Evolutionary conservation across 2,329 filamentous ascomycete species (phyloP), one percentile per base, ranked within the genome.

Genomic region (Diplodia seriata): DNA sequence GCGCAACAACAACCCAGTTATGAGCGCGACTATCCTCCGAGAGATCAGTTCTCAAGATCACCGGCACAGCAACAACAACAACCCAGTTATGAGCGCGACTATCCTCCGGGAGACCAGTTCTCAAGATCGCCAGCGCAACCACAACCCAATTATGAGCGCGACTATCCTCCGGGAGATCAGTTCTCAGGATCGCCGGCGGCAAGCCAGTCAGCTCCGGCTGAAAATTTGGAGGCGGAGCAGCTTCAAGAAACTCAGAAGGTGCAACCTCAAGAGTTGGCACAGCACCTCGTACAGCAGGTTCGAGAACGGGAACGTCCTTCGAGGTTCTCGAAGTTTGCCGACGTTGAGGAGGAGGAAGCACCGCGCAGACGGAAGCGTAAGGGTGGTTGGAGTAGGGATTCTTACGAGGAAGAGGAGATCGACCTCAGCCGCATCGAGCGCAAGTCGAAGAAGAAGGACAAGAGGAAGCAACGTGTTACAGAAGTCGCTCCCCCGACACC

Each of bases 401-500:
- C 15, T 40, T 70, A 73, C 2, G 72, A 75, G 11, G 72, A 74
- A 7, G 64, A 67, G 3, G 63, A 62, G 4, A 51, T 50, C 5
- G 54, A 67, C 23, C 8, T 31, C 8, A 31, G 20, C 43, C 20
- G 54, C 40, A 11, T 33, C 38, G 78, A 78, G 71, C 76, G 76
- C 69, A 75, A 73, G 54, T 74, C 74, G 15, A 74, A 76, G 40
- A 69, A 51, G 40, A 67, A 63, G 29, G 50, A 66, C 5, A 66
- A 69, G 29, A 59, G 5, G 38, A 51, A 55, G 31, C 53, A 54
- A 29, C 50, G 50, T 23, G 57, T 14, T 59, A n/a, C 71, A 29
- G 71, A 72, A 26, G 75, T 74, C 66, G 70, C 72, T 14, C 72
- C 73, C 12, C 76, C 77, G 4, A 76, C 72, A 2, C 76, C 76